phyloP scores from a whole-genome alignment of 768 basidiomycete genomes.

The Gymnopilus junonius region DNA sequence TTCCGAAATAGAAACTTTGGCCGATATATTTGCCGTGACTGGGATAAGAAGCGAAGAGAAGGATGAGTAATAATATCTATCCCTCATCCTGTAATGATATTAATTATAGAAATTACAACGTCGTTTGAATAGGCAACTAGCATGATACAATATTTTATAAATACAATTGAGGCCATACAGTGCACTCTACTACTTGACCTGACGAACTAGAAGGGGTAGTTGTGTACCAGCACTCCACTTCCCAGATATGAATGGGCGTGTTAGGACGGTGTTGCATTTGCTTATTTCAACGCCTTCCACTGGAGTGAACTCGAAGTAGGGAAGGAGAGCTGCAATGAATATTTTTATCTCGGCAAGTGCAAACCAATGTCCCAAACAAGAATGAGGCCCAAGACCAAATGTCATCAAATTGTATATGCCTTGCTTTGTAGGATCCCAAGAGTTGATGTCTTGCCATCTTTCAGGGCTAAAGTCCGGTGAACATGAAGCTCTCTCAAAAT shows the following conservation, averaged over 20 bases:
- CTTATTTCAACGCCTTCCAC: slow-evolving; percentile 42
- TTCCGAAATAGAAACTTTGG: slow-evolving; percentile 1
- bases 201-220: slow-evolving; percentile 39
- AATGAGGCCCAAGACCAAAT: slow-evolving; percentile 54
- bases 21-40: slow-evolving; percentile 12
- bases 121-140: neutral
- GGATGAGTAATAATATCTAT: neutral
- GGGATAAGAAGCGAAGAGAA: neutral
- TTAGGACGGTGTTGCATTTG: slow-evolving; percentile 54
- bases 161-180: slow-evolving; percentile 3
- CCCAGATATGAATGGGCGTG: slow-evolving; percentile 49
- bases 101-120: neutral
- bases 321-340: slow-evolving; percentile 49
- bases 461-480: slow-evolving; percentile 45
- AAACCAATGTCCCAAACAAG: slow-evolving; percentile 55
- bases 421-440: slow-evolving; percentile 41
- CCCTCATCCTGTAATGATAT: neutral
- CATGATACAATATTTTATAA: slow-evolving; percentile 4
- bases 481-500: neutral
- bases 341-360: slow-evolving; percentile 54
- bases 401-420: slow-evolving; percentile 57
- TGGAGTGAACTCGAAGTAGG: slow-evolving; percentile 49
- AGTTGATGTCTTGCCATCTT: slow-evolving; percentile 51
- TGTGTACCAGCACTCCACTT: slow-evolving; percentile 43
- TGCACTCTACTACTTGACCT: slow-evolving; percentile 15